A percentile compares a stretch with the other conserved stretches of the same genome.
Evolutionary conservation across 352 stramenopile genomes (phyloP).

Genomic region (Phytophthora sp.): DNA sequence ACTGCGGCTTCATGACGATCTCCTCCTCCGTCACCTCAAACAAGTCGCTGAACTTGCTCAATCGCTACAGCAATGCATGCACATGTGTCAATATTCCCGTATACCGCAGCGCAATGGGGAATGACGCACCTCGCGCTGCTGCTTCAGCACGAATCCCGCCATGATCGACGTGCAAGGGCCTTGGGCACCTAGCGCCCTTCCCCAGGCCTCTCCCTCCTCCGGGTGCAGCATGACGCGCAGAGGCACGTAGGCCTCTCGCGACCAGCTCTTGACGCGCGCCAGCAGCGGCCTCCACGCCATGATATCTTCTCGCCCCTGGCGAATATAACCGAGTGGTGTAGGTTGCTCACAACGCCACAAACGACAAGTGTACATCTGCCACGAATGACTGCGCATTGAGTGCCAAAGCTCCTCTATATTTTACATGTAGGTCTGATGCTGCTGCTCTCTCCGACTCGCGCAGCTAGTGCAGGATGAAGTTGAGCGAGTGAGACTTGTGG

Average conservation of each 20-base stretch:
- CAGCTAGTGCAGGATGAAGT: conserved; percentile 86
- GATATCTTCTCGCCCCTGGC: no score
- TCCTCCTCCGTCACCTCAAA: conserved; percentile 39
- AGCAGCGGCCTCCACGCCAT: conserved; percentile 43
- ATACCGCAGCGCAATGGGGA: not conserved
- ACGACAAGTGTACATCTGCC: conserved; percentile 13
- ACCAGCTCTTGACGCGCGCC: conserved; percentile 50
- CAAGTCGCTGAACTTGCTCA: conserved; percentile 38
- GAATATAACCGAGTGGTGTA: no score
- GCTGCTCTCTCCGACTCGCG: not conserved
- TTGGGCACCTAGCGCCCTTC: conserved; percentile 12
- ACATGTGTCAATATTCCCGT: no score
- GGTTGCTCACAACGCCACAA: no score
- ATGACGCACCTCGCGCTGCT: conserved; percentile 34
- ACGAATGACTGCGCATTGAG: no score
- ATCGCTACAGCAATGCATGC: conserved; percentile 17
- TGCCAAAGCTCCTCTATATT: conserved; percentile 32
- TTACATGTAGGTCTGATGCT: no score
- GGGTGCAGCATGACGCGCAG: conserved; percentile 55
- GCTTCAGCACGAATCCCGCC: conserved; percentile 43
- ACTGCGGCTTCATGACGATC: conserved; percentile 37
- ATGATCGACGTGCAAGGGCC: conserved; percentile 28
- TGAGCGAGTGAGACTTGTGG: conserved; percentile 82
- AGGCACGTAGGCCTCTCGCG: conserved; percentile 46
- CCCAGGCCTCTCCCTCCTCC: conserved; percentile 31